Evolutionary conservation across 768 basidiomycete genomes (phyloP).

Genomic region (Pleurotus salmoneostramineus): DNA sequence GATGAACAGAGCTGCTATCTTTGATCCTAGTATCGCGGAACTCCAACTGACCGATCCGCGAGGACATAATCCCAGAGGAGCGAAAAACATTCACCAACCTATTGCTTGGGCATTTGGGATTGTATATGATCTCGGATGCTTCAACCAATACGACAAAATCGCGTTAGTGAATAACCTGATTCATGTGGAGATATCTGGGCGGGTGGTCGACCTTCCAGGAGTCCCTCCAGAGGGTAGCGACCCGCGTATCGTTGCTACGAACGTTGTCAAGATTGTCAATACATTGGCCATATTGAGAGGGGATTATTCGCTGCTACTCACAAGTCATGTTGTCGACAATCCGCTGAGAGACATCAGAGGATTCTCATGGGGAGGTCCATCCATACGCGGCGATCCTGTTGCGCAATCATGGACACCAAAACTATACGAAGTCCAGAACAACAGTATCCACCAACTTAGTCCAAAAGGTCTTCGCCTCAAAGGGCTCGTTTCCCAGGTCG

Average conservation of each 20-base stretch:
- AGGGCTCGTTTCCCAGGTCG: background rate
- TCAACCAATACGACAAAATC: conserved; percentile 7
- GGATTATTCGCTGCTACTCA: conserved; percentile 3
- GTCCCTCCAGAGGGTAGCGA: background rate
- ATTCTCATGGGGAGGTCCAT: background rate
- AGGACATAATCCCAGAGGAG: background rate
- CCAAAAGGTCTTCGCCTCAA: background rate
- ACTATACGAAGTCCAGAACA: background rate
- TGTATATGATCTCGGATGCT: conserved; percentile 4
- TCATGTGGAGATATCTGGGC: background rate
- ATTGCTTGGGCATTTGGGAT: conserved; percentile 5
- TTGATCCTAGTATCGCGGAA: background rate
- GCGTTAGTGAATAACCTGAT: conserved; percentile 1
- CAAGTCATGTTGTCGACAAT: background rate
- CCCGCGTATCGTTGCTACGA: background rate
- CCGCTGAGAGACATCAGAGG: background rate
- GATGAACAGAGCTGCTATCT: conserved; percentile 2
- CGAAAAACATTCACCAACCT: background rate
- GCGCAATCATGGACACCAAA: background rate
- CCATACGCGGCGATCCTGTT: background rate
- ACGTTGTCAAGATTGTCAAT: conserved; percentile 1
- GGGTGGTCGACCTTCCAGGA: background rate
- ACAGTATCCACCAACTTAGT: background rate
- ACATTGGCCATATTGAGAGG: background rate
- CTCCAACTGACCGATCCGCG: conserved; percentile 1